Percentiles rank a stretch among this genome's conserved stretches.
phyloP scores from a whole-genome alignment of 2,329 filamentous ascomycete species.

The Fusarium stilboides region DNA sequence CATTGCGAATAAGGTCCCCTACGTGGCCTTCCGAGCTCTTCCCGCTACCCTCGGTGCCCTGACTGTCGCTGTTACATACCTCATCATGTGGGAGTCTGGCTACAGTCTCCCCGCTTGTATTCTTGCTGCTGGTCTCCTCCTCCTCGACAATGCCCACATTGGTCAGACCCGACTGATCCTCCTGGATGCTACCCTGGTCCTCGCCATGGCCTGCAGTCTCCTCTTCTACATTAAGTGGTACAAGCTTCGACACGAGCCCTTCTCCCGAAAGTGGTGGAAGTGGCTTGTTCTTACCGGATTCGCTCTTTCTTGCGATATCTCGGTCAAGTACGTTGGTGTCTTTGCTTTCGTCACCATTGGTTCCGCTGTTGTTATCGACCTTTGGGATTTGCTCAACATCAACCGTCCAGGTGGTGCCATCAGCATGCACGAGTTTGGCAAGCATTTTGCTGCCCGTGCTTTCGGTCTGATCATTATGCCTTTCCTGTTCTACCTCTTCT shows the following conservation, averaged over 20 bases:
- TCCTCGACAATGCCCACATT: slow-evolving; percentile 98
- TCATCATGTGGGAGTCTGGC: slow-evolving; percentile 99
- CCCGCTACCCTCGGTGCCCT: slow-evolving; percentile 92
- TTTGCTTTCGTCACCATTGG: slow-evolving; percentile 99
- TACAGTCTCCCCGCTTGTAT: slow-evolving; percentile 96
- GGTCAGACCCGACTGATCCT: slow-evolving; percentile 96
- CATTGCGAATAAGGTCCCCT: slow-evolving; percentile 95
- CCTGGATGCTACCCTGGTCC: slow-evolving; percentile 91
- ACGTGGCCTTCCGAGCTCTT: slow-evolving; percentile 94
- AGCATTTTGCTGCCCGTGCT: slow-evolving; percentile 91
- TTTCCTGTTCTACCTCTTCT: slow-evolving; percentile 98
- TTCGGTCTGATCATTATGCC: slow-evolving; percentile 90
- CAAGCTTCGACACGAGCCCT: slow-evolving; percentile 90
- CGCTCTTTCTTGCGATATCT: slow-evolving; percentile 95
- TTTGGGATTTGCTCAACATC: slow-evolving; percentile 94
- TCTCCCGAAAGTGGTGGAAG: slow-evolving; percentile 99
- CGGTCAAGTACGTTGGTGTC: slow-evolving; percentile 96
- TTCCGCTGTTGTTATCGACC: slow-evolving; percentile 91
- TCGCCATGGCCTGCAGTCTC: slow-evolving; percentile 96
- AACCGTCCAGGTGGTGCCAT: slow-evolving; percentile 88
- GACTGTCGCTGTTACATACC: slow-evolving; percentile 92
- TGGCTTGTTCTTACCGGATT: slow-evolving; percentile 97
- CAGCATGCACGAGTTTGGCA: slow-evolving; percentile 82
- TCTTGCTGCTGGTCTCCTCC: slow-evolving; percentile 85
- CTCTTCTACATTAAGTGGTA: slow-evolving; percentile 98